These are phyloP conservation scores for Solanum appendiculatum DNA, from an alignment of 257 asterid genomes.

Conservation along the genomic window DNA sequence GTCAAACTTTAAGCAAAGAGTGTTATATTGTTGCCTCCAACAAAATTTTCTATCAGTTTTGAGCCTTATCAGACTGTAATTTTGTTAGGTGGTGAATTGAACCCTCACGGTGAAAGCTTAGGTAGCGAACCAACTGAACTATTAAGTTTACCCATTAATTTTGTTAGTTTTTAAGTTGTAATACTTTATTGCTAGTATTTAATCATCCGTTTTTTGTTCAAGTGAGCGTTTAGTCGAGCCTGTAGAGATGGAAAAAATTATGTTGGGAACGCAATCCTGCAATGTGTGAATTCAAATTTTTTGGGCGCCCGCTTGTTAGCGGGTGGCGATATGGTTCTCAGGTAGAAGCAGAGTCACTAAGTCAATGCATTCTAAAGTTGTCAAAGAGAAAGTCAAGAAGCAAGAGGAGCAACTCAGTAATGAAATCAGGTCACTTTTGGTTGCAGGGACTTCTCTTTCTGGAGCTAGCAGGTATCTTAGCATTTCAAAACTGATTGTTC, in stretches of 20 bases:
- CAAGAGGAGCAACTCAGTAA: constrained; percentile 84
- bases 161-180: constrained; percentile 7
- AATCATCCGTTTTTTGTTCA: not conserved
- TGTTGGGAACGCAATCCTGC: too few species aligned
- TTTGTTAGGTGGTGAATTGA: too few species aligned
- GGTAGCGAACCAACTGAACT: not conserved
- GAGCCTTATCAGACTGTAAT: too few species aligned
- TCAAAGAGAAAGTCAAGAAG: constrained; percentile 66
- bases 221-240: too few species aligned
- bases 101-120: not conserved
- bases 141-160: not conserved
- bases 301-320: constrained; percentile 8
- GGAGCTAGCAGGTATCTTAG: constrained; percentile 56
- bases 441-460: constrained; percentile 83
- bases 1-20: too few species aligned
- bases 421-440: constrained; percentile 66
- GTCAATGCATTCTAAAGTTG: constrained; percentile 77
- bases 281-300: not conserved
- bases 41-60: too few species aligned
- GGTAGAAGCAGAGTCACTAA: constrained; percentile 74
- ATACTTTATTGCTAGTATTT: not conserved
- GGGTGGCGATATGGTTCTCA: constrained; percentile 21
- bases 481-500: not conserved
- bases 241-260: not conserved
- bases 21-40: too few species aligned